Evolutionary conservation across 345 rosid species (phyloP).

Genomic region (Euphorbia pulcherrima): DNA sequence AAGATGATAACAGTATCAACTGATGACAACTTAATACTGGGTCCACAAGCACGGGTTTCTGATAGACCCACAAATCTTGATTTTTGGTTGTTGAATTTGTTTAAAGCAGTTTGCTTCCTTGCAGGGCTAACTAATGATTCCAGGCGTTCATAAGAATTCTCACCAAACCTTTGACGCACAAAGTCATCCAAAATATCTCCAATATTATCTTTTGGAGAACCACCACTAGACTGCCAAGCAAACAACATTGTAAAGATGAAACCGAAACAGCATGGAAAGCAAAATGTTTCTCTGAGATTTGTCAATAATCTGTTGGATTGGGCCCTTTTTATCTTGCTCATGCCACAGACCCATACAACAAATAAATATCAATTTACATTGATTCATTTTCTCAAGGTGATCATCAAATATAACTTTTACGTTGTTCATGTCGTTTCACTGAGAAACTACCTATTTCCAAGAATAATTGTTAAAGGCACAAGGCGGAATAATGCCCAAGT

Average conservation of each 20-base stretch:
- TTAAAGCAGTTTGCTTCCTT: constrained; percentile 51
- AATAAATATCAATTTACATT: background rate
- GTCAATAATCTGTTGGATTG: too few relatives aligned
- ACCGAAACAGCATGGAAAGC: constrained; percentile 11
- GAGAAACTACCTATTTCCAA: too few relatives aligned
- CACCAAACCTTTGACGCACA: constrained; percentile 67
- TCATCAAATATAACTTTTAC: background rate
- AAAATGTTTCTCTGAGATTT: background rate
- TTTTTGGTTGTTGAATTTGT: constrained; percentile 63
- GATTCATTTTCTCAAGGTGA: background rate
- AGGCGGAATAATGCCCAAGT: too few relatives aligned
- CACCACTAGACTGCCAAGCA: constrained; percentile 49
- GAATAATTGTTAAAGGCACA: too few relatives aligned
- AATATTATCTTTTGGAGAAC: constrained; percentile 46
- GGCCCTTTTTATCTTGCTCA: too few relatives aligned
- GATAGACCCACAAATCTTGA: constrained; percentile 71
- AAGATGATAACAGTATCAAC: constrained; percentile 69
- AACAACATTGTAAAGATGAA: background rate
- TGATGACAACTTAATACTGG: constrained; percentile 63
- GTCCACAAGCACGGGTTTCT: constrained; percentile 77
- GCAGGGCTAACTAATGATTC: constrained; percentile 39
- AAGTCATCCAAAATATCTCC: constrained; percentile 89
- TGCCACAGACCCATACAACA: background rate
- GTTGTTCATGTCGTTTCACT: background rate
- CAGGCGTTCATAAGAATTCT: constrained; percentile 70